Evolutionary conservation across 164 flowering plant genomes (phyloP).

Genomic region (Warburgia ugandensis): DNA sequence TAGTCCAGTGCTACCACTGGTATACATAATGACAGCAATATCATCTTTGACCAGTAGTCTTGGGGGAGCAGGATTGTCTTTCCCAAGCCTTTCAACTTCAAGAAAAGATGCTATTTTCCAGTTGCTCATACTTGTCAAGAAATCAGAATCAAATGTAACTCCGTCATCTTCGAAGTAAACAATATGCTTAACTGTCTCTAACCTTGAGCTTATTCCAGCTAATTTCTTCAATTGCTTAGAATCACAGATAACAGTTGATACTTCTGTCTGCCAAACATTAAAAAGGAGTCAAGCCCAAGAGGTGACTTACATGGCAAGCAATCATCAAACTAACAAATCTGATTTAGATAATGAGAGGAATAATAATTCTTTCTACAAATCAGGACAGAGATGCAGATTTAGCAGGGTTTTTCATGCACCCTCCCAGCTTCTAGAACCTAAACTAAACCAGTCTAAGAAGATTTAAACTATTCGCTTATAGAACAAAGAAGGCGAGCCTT

Average conservation of each 20-base stretch:
- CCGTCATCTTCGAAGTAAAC: slow-evolving; percentile 77
- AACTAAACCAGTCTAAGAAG: too few relatives aligned
- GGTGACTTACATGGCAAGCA: neutral
- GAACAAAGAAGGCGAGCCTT: too few relatives aligned
- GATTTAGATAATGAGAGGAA: slow-evolving; percentile 3
- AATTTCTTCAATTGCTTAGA: slow-evolving; percentile 71
- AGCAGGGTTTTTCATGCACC: too few relatives aligned
- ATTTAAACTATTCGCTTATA: too few relatives aligned
- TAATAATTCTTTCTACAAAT: too few relatives aligned
- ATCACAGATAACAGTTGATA: slow-evolving; percentile 78
- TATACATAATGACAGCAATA: slow-evolving; percentile 85
- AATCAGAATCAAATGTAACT: slow-evolving; percentile 18
- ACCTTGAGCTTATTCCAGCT: slow-evolving; percentile 44
- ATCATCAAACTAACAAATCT: neutral
- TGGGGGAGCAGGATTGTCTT: slow-evolving; percentile 40
- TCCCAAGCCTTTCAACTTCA: slow-evolving; percentile 72
- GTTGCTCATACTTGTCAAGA: slow-evolving; percentile 17
- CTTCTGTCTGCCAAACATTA: slow-evolving; percentile 84
- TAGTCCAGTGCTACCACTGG: slow-evolving; percentile 93
- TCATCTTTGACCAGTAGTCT: slow-evolving; percentile 54
- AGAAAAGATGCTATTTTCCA: slow-evolving; percentile 55
- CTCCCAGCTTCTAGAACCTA: too few relatives aligned
- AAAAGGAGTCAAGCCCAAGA: slow-evolving; percentile 3
- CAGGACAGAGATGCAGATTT: too few relatives aligned
- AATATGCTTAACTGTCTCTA: slow-evolving; percentile 43